phyloP scores from a whole-genome alignment of 306 rosid species.

The Castanea mollissima region DNA sequence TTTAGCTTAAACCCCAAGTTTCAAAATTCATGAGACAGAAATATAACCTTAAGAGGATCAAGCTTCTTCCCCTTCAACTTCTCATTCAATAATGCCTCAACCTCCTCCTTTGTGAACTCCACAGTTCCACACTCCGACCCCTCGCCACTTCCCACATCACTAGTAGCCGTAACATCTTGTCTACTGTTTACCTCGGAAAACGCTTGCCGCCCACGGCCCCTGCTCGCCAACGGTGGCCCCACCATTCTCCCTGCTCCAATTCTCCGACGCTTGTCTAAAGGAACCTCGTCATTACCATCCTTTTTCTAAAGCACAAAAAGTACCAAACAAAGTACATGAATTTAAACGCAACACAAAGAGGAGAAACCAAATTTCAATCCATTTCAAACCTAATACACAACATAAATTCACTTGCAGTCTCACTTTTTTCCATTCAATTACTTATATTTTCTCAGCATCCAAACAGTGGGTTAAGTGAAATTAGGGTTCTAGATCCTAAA shows the following conservation, averaged over 20 bases:
- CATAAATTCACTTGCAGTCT: not conserved
- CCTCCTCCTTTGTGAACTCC: constrained; percentile 71
- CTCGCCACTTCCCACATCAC: constrained; percentile 36
- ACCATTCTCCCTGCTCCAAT: constrained; percentile 50
- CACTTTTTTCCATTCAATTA: not conserved
- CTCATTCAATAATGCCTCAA: constrained; percentile 62
- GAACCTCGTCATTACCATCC: constrained; percentile 46
- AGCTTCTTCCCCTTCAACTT: constrained; percentile 55
- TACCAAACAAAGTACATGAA: not conserved
- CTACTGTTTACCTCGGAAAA: constrained; percentile 41
- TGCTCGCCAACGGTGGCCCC: constrained; percentile 26
- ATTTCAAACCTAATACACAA: not conserved
- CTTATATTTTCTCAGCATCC: not conserved
- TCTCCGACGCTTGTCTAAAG: constrained; percentile 60
- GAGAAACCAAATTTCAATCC: not conserved
- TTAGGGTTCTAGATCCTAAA: not conserved
- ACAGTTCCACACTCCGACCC: constrained; percentile 32
- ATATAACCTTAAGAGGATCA: constrained; percentile 64
- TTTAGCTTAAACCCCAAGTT: not conserved
- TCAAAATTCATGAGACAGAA: not conserved
- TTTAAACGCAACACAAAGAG: not conserved
- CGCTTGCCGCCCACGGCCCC: constrained; percentile 47
- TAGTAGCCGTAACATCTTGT: constrained; percentile 31
- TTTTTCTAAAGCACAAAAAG: constrained; percentile 48
- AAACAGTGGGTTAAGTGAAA: not conserved